Evolutionary conservation across 2,329 filamentous ascomycete species (phyloP).

Genomic region (Gyromitra esculenta): DNA sequence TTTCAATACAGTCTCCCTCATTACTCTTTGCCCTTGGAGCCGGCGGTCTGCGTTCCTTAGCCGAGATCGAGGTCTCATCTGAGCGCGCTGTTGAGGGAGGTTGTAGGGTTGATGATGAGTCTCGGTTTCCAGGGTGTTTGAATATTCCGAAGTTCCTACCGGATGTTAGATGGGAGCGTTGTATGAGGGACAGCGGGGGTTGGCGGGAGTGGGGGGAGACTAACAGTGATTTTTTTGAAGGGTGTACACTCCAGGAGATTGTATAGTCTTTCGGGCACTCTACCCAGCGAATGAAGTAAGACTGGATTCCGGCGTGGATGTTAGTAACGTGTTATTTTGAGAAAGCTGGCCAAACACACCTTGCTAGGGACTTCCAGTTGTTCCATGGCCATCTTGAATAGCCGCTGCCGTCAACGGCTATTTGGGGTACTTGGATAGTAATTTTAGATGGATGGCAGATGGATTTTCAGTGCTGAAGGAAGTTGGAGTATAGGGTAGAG

Average conservation of each 20-base stretch:
- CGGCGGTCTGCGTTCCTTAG: constrained; percentile 59
- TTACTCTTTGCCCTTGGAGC: constrained; percentile 49
- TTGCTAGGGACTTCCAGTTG: constrained; percentile 97
- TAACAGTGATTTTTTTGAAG: constrained; percentile 95
- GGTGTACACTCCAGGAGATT: constrained; percentile 96
- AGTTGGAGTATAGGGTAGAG: background rate
- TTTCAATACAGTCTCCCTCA: constrained; percentile 64
- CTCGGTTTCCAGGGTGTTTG: constrained; percentile 77
- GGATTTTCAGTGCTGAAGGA: constrained; percentile 5
- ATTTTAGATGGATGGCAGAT: constrained; percentile 14
- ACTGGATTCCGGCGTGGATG: constrained; percentile 67
- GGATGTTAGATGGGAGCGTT: constrained; percentile 39
- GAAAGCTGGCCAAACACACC: constrained; percentile 66
- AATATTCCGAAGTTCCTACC: constrained; percentile 93
- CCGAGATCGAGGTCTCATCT: constrained; percentile 48
- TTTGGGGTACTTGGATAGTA: background rate
- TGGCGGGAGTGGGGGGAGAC: constrained; percentile 54
- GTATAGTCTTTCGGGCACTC: constrained; percentile 89
- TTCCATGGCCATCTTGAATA: constrained; percentile 74
- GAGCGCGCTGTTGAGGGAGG: constrained; percentile 62
- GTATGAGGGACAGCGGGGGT: constrained; percentile 23
- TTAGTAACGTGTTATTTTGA: constrained; percentile 45
- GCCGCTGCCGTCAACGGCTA: constrained; percentile 21
- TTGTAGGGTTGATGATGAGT: constrained; percentile 64
- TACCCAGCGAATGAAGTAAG: constrained; percentile 97